Percentiles rank a stretch among this genome's conserved stretches.
phyloP scores from a whole-genome alignment of 768 basidiomycete species.

The Tulasnella sp. region DNA sequence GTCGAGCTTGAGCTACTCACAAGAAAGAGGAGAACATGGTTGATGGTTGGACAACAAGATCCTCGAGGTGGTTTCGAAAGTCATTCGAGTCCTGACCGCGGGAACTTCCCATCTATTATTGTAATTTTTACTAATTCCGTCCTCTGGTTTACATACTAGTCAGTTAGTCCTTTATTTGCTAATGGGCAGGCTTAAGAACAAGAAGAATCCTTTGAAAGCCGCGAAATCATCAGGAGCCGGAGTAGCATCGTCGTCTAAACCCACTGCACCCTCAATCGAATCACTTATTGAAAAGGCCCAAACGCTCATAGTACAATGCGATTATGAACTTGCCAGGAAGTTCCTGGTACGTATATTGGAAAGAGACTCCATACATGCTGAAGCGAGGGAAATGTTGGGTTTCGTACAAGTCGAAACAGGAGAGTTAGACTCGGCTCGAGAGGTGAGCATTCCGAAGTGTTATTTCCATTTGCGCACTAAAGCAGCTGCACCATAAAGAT shows the following conservation, averaged over 20 bases:
- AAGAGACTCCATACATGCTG: slow-evolving; percentile 45
- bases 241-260: not conserved
- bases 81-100: slow-evolving; percentile 2
- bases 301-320: slow-evolving; percentile 66
- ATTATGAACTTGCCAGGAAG: slow-evolving; percentile 65
- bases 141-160: not conserved
- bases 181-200: slow-evolving; percentile 11
- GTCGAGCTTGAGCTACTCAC: slow-evolving; percentile 34
- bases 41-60: not conserved
- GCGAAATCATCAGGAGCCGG: not conserved
- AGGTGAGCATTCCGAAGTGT: slow-evolving; percentile 34
- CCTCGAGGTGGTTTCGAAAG: slow-evolving; percentile 1
- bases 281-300: slow-evolving; percentile 66
- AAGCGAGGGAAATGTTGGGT: slow-evolving; percentile 71
- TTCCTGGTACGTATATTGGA: slow-evolving; percentile 60
- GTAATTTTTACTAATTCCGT: slow-evolving; percentile 6
- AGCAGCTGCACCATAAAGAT: slow-evolving; percentile 31
- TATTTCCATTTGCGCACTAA: not conserved
- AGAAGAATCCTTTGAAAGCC: not conserved
- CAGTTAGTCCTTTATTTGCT: not conserved
- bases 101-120: not conserved
- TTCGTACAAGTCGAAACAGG: slow-evolving; percentile 68
- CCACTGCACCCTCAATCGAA: slow-evolving; percentile 33
- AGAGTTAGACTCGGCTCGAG: slow-evolving; percentile 55
- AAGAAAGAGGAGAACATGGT: slow-evolving; percentile 66